Base-by-base conservation (phyloP, 306 rosid genomes). In the Arachis hypogaea region DNA sequence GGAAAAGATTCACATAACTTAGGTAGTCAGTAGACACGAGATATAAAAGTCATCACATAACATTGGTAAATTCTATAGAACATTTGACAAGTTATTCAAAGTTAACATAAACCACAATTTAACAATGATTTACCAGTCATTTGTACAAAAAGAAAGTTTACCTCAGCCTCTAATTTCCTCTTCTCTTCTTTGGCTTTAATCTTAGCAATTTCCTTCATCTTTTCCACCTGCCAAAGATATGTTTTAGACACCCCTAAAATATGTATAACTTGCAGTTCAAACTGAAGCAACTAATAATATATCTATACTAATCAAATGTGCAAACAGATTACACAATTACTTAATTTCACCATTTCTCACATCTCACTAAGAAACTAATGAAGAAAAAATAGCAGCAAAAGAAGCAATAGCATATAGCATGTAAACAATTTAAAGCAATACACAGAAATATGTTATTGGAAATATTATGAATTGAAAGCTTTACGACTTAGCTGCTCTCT, bases 181-280 rank as follows among this genome's bases (percentile, higher is more conserved):
- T 86, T 86, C 89, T 91, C 98, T 75, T 94, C 98, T 84, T 85
- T 92, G 57, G 87, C 93, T 77, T 94, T 94, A 45, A 86, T 81
- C 83, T 83, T 88, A 2, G 90, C 97, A 81, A 91, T 87, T 81
- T 88, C 88, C 77, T 87, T 86, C 98, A 94, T 91, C 80, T 89
- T 90, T 77, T 85, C 87, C 55, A 89, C 92, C 97, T 92, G 71
- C 79, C 78, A 82, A 57, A 68, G 66, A 85, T 71, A 79, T 6
- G 59, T 62, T 52, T 61, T 59, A 28, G 68, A 47, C 16, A 51
- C 67, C 66, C 74, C 40, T 6, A 76, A 28, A 65, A 47, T 12
- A 51, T 70, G 62, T 71, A 43, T 6, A 76, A 12, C 14, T 67
- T 47, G 57, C 44, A 49, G 58, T 49, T 43, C 59, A 71, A 72